Base-by-base conservation (phyloP, 352 stramenopile species). In the Globisporangium okanoganense region DNA sequence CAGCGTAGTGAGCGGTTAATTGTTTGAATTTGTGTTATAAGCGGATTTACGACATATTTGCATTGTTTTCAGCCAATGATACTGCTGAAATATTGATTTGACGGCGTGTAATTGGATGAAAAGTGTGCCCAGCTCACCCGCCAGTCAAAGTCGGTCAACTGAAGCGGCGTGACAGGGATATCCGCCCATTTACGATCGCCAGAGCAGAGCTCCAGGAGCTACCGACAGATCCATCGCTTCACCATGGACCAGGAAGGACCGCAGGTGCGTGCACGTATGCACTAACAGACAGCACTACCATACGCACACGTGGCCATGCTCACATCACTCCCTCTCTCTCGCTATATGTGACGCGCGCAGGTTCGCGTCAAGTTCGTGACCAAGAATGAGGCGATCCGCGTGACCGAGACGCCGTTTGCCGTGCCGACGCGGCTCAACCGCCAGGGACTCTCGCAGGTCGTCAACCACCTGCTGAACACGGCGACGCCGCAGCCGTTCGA, bases 361-460 rank as follows among this genome's bases (percentile, higher is more conserved):
- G 76, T 97, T 62, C 87, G 87, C 47, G 88, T 97, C 25, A 94
- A 95, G 59, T 97, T 97, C 67, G 80, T 96, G 51, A 97, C 88
- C 27, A 93, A 95, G 64, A 79, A 96, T 73, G 76, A 71, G 29
- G 74, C 85, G 31, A 92, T 97, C 67, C 79, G 87, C 59, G 88
- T 97, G 29, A 96, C 88, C 5, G 87, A 97, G 72, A 94, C 87
- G 57, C 85, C 88, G 57, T 94, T 97, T 62, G 88, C 88, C 5
- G 87, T 97, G 43, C 88, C 88, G 13, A 85, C 78, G 64, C 82
- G 71, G 3, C 76, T 96, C 27, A 83, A 73, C 54, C 82, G 88
- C 6, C 85, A 90, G 38, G 86, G 87, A 0, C 79, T 97, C 47
- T 96, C 87, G 36, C 85, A 97, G 65, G 83, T 97, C 27, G 79